phyloP scores from a whole-genome alignment of 352 stramenopile species.

The Phytophthora boehmeriae region DNA sequence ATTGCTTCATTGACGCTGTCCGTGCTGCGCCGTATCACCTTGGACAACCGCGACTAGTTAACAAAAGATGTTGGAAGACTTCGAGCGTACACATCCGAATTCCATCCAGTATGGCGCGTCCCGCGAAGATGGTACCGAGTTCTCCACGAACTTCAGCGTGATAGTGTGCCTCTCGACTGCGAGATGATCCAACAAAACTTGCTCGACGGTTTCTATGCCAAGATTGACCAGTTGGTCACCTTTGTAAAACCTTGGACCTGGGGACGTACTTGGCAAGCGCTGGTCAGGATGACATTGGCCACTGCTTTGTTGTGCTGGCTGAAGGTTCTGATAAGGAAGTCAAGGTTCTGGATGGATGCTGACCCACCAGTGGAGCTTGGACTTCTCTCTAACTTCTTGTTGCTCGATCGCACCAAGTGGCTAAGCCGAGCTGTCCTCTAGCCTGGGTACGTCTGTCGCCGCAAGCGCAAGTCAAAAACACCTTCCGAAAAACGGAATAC shows the following conservation, averaged over 20 bases:
- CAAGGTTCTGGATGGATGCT: not conserved
- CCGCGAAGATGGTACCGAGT: not conserved
- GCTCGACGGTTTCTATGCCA: not conserved
- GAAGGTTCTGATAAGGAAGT: not conserved
- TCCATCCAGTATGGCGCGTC: not conserved
- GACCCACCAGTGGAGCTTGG: not conserved
- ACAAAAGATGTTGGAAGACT: constrained; percentile 1
- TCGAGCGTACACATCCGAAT: not conserved
- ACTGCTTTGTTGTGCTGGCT: constrained; percentile 6
- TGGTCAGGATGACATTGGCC: not conserved
- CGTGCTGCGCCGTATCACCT: not conserved
- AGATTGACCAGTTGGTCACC: not conserved
- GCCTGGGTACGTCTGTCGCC: not conserved
- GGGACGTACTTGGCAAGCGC: constrained; percentile 7
- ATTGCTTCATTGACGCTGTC: constrained; percentile 14
- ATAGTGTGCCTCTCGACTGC: constrained; percentile 2
- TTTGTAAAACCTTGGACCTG: not conserved
- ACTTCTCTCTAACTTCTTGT: not conserved
- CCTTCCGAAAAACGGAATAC: constrained; percentile 22
- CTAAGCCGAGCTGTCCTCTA: not conserved
- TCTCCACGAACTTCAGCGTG: constrained; percentile 10
- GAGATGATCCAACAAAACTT: not conserved
- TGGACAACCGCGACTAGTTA: not conserved
- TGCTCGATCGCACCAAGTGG: constrained; percentile 1
- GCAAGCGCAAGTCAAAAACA: constrained; percentile 6